These are phyloP conservation scores for Lichtheimia hyalospora DNA, from an alignment of 371 early-diverging fungal genomes.

Conservation along the genomic window DNA sequence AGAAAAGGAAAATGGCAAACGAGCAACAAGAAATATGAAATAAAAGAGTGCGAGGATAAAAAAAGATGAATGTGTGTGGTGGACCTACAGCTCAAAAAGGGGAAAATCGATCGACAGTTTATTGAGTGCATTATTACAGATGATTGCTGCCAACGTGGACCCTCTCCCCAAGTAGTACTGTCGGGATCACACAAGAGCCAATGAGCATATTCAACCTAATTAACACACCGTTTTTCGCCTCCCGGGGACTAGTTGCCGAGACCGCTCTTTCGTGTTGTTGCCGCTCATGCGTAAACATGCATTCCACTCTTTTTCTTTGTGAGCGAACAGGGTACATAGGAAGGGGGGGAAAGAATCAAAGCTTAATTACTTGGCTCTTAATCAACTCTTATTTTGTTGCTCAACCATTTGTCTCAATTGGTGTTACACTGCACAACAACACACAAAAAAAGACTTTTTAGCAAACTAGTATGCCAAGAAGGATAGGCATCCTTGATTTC, in stretches of 20 bases:
- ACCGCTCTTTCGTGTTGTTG: not conserved
- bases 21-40: slow-evolving; percentile 3
- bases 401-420: too few species aligned
- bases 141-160: not conserved
- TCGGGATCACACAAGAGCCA: slow-evolving; percentile 2
- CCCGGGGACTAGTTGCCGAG: not conserved
- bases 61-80: not conserved
- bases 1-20: slow-evolving; percentile 13
- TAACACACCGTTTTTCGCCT: not conserved
- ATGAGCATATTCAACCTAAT: not conserved
- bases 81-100: not conserved
- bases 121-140: slow-evolving; percentile 10
- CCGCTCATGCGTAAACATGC: too few species aligned
- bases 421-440: too few species aligned
- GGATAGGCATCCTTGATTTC: too few species aligned
- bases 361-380: too few species aligned
- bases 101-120: slow-evolving; percentile 7
- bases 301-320: too few species aligned
- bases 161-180: not conserved
- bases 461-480: too few species aligned
- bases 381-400: too few species aligned
- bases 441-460: too few species aligned
- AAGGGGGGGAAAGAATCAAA: too few species aligned
- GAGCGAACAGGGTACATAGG: too few species aligned
- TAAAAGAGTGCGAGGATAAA: not conserved